phyloP scores from a whole-genome alignment of 2,329 filamentous ascomycete species.

The Colletotrichum lentis region DNA sequence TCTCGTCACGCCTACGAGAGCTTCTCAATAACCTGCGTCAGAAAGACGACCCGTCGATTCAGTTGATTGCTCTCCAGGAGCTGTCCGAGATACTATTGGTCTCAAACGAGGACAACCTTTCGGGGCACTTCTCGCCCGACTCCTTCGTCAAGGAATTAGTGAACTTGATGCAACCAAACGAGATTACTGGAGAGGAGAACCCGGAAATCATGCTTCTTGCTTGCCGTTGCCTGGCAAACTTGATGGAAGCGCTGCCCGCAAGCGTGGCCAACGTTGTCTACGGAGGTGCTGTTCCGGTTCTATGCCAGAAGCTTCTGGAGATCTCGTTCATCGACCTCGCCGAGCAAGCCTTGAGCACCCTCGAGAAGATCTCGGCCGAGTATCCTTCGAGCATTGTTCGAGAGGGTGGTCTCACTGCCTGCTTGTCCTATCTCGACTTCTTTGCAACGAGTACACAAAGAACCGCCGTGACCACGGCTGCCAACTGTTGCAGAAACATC shows the following conservation, averaged over 20 bases:
- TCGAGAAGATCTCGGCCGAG: slow-evolving; percentile 97
- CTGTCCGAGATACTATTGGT: slow-evolving; percentile 92
- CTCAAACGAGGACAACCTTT: slow-evolving; percentile 94
- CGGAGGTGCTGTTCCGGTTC: slow-evolving; percentile 91
- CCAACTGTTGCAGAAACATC: slow-evolving; percentile 97
- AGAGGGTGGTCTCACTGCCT: slow-evolving; percentile 94
- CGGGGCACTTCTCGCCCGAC: slow-evolving; percentile 93
- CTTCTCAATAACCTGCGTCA: slow-evolving; percentile 78
- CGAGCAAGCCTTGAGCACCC: slow-evolving; percentile 93
- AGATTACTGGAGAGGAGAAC: slow-evolving; percentile 83
- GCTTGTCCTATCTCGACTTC: slow-evolving; percentile 94
- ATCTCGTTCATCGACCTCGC: slow-evolving; percentile 98
- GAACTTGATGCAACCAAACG: slow-evolving; percentile 86
- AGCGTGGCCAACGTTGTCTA: slow-evolving; percentile 97
- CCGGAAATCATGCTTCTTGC: slow-evolving; percentile 97
- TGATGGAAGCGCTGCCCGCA: slow-evolving; percentile 95
- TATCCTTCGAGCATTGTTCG: slow-evolving; percentile 95
- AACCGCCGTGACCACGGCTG: slow-evolving; percentile 95
- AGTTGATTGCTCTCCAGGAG: slow-evolving; percentile 91
- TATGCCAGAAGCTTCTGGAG: slow-evolving; percentile 94
- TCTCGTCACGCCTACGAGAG: slow-evolving; percentile 80
- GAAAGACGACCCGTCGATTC: slow-evolving; percentile 85
- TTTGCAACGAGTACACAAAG: slow-evolving; percentile 97
- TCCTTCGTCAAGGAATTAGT: slow-evolving; percentile 96
- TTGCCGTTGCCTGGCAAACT: slow-evolving; percentile 92